phyloP scores from a whole-genome alignment of 495 filamentous ascomycete genomes.

The Daldinia grandis region DNA sequence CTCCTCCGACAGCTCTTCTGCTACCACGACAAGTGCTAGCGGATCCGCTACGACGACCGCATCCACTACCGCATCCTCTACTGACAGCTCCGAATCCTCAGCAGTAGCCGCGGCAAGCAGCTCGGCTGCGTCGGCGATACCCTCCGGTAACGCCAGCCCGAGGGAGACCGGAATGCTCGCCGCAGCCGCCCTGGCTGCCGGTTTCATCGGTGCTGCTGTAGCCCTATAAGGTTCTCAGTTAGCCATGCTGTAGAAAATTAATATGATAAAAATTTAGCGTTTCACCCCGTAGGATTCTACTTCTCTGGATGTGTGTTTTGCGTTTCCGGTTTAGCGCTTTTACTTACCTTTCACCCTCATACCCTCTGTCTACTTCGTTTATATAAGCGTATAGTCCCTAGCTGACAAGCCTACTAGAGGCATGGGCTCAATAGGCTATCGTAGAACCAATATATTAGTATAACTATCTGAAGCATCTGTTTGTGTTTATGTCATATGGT shows the following conservation, averaged over 20 bases:
- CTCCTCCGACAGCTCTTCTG: not conserved
- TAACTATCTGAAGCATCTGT: not conserved
- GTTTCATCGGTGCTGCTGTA: slow-evolving; percentile 29
- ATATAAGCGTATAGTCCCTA: not conserved
- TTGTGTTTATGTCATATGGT: not conserved
- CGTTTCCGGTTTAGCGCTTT: not conserved
- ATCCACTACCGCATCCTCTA: not conserved
- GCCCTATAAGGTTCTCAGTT: slow-evolving; percentile 2
- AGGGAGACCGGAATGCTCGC: slow-evolving; percentile 33
- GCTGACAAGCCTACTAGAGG: not conserved
- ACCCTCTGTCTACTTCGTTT: not conserved
- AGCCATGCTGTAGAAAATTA: slow-evolving; percentile 3
- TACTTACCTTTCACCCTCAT: not conserved
- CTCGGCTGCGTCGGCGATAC: not conserved
- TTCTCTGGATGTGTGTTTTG: not conserved
- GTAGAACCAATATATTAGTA: not conserved
- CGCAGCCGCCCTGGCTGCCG: slow-evolving; percentile 18
- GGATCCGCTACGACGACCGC: not conserved
- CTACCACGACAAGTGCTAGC: not conserved
- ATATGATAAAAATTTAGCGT: not conserved
- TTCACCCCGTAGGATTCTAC: not conserved
- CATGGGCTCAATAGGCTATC: not conserved
- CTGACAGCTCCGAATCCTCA: not conserved
- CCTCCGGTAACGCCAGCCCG: slow-evolving; percentile 10
- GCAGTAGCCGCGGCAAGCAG: not conserved